phyloP scores from a whole-genome alignment of 2,329 filamentous ascomycete genomes.

The Phoma herbarum region DNA sequence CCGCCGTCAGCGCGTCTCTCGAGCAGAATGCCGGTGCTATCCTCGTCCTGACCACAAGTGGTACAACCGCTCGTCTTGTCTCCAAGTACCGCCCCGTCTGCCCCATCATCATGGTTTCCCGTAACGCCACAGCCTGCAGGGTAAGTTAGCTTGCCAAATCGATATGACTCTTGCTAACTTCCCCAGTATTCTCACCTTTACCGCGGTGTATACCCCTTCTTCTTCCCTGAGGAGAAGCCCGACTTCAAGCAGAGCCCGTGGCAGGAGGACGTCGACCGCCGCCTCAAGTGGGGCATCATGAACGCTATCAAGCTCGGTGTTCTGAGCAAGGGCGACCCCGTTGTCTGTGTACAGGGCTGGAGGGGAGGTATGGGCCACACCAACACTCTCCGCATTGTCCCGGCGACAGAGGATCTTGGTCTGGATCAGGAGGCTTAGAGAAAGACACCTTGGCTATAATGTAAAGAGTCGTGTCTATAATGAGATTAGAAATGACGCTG shows the following conservation, averaged over 20 bases:
- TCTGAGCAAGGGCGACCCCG: slow-evolving; percentile 74
- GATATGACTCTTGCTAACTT: slow-evolving; percentile 30
- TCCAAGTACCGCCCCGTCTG: slow-evolving; percentile 99
- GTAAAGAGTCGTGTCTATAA: slow-evolving; percentile 23
- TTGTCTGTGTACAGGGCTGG: slow-evolving; percentile 90
- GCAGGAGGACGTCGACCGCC: slow-evolving; percentile 98
- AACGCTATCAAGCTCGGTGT: slow-evolving; percentile 85
- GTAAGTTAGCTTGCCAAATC: slow-evolving; percentile 52
- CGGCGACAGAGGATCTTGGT: slow-evolving; percentile 60
- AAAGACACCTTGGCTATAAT: slow-evolving; percentile 21
- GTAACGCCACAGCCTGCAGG: slow-evolving; percentile 81
- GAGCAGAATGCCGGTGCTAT: slow-evolving; percentile 97
- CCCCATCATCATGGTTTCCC: slow-evolving; percentile 99
- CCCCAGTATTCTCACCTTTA: slow-evolving; percentile 85
- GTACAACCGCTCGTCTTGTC: slow-evolving; percentile 90
- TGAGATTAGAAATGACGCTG: slow-evolving; percentile 20
- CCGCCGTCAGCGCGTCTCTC: slow-evolving; percentile 91
- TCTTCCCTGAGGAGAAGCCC: slow-evolving; percentile 91
- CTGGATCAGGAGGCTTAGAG: slow-evolving; percentile 57
- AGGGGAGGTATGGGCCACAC: slow-evolving; percentile 92
- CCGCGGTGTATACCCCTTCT: slow-evolving; percentile 97
- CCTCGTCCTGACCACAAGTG: slow-evolving; percentile 93
- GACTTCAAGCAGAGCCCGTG: slow-evolving; percentile 93
- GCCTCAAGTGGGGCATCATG: slow-evolving; percentile 95
- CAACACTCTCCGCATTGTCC: slow-evolving; percentile 72